Conservation (phyloP, 108 stramenopile genomes). For the Pseudonitzschia multiseries region DNA sequence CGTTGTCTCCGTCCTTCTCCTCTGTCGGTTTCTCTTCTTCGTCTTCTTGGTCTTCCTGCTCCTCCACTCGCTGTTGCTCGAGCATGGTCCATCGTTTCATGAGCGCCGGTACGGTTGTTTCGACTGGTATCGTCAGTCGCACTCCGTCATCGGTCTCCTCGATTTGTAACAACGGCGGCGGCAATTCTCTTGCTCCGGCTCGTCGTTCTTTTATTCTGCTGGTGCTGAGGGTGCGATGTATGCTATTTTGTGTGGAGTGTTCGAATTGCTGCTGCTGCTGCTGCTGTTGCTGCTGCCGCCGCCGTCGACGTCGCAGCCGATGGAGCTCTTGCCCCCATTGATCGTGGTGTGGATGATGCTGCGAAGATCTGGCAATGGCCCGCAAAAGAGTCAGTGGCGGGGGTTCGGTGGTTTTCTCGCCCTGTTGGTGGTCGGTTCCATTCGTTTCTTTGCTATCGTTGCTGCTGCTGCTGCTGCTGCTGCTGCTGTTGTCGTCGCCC, state of each 20-base stretch:
- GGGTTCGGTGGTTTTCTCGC: constrained; percentile 14
- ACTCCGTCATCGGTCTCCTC: constrained; percentile 34
- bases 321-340: neutral
- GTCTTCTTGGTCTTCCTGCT: neutral
- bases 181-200: neutral
- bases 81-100: constrained; percentile 24
- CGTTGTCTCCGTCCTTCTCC: neutral
- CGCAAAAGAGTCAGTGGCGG: constrained; percentile 34
- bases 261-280: neutral
- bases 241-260: neutral
- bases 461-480: neutral
- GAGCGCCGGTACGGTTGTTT: constrained; percentile 24
- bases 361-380: constrained; percentile 21
- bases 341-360: neutral
- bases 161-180: neutral
- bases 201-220: neutral
- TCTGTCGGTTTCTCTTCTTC: neutral
- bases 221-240: neutral
- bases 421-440: neutral
- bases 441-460: neutral
- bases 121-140: constrained; percentile 28
- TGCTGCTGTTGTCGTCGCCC: neutral
- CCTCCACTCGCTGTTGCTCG: neutral
- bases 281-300: neutral
- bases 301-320: neutral